Conservation (phyloP, 495 filamentous ascomycete genomes). For the Tuber microsphaerosporum region DNA sequence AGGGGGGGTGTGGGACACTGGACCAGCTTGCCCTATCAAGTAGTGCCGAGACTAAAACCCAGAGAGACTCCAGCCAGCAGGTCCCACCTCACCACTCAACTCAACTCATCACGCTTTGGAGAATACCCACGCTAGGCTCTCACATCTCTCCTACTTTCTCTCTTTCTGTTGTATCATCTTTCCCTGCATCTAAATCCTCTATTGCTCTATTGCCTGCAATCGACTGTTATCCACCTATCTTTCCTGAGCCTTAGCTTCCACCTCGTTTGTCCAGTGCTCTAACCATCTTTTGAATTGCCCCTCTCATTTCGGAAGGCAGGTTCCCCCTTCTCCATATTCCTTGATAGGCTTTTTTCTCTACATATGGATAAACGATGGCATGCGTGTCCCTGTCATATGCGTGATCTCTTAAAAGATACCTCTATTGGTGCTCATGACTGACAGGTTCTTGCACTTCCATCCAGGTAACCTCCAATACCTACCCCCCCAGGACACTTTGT, state of each 20-base stretch:
- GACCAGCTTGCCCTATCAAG: slow-evolving; percentile 38
- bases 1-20: slow-evolving; percentile 32
- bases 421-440: background rate
- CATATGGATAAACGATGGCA: background rate
- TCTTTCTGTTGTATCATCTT: background rate
- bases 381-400: background rate
- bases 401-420: background rate
- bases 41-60: slow-evolving; percentile 33
- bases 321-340: background rate
- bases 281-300: background rate
- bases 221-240: background rate
- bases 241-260: background rate
- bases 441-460: background rate
- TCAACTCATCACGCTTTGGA: background rate
- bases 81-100: slow-evolving; percentile 31
- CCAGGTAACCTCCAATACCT: background rate
- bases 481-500: background rate
- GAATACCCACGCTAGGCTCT: background rate
- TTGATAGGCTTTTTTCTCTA: background rate
- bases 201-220: background rate
- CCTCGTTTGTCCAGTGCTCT: background rate
- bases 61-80: slow-evolving; percentile 34
- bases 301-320: slow-evolving; percentile 2
- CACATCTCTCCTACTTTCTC: background rate
- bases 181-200: background rate